Percentiles rank a stretch among this genome's conserved stretches.
phyloP scores from a whole-genome alignment of 148 eudicot genomes.

The Nepenthes gracilis region DNA sequence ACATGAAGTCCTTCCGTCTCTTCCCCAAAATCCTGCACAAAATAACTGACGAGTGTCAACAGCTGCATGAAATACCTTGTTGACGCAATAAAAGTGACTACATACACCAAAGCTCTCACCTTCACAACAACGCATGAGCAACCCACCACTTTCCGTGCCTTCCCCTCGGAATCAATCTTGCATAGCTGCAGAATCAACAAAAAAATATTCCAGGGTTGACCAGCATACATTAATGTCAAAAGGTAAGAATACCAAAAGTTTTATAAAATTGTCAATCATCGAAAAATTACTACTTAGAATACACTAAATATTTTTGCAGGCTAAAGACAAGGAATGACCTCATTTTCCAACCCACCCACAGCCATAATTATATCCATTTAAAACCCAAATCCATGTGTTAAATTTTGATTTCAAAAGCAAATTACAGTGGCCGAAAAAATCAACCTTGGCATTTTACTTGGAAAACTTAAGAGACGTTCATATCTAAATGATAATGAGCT shows the following conservation, averaged over 20 bases:
- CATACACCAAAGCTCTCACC: constrained; percentile 6
- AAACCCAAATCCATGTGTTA: no score
- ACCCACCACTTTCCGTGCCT: constrained; percentile 34
- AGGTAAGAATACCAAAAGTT: background rate
- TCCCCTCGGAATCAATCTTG: constrained; percentile 32
- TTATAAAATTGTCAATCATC: background rate
- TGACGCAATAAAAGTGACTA: background rate
- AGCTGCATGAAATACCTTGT: background rate
- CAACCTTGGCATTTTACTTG: no score
- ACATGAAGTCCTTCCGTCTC: constrained; percentile 13
- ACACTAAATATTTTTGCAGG: no score
- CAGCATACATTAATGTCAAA: background rate
- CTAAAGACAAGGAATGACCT: no score
- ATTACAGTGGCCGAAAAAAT: no score
- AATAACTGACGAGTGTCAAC: background rate
- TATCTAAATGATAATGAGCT: no score
- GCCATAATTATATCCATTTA: no score
- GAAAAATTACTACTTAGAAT: no score
- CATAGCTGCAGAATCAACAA: constrained; percentile 17
- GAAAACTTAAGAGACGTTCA: no score
- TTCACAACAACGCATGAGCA: constrained; percentile 34
- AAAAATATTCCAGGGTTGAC: background rate
- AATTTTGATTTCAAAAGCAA: no score
- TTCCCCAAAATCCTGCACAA: constrained; percentile 17
- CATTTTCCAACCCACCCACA: no score